Base-by-base conservation (phyloP, 305 asterid species). In the Caryopteris hybrid region DNA sequence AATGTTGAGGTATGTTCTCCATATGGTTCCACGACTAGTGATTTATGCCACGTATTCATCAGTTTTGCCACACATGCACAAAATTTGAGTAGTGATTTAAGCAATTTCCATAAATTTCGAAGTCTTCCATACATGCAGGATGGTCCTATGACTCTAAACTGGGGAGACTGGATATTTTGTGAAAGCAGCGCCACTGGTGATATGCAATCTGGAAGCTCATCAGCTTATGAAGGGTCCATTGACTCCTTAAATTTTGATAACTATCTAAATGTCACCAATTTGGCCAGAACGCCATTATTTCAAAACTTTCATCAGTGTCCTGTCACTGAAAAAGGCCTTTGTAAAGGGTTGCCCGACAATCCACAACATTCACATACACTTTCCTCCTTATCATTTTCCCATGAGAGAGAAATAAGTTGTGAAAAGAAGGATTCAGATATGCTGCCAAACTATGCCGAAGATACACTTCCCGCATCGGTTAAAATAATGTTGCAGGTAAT, bases 101-200 rank as follows among this genome's bases (percentile, higher is more conserved):
- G 33, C 16, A 36, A 12, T 58, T 60, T 29, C 69, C 31, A 38
- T 68, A 52, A 61, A 70, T 18, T 61, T 61, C 57, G 5, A 21
- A 33, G 80, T 66, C 53, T 77, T 61, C n/a, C 72, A 65, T 66
- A 21, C 21, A 66, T 74, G 79, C 90, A 94, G 97, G 90, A 81
- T 65, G 85, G 79, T 65, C 75, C 66, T 47, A 51, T 41, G 34
- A 72, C 79, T 59, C 75, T 81, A 50, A 86, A 86, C 50, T 94
- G 99, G 99, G 87, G 87, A 53, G 79, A 80, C 48, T 91, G 92
- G 98, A 66, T 36, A 50, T 80, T 94, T 74, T 80, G 86, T 64
- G 97, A 86, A 73, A 79, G 71, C 68, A 75, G 75, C 34, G 54
- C 36, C 77, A 34, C 14, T 72, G 76, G 34, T 66, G 72, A 74